Evolutionary conservation across 2,329 filamentous ascomycete species (phyloP).

Genomic region (Cladosporium austrohemisphaericum): DNA sequence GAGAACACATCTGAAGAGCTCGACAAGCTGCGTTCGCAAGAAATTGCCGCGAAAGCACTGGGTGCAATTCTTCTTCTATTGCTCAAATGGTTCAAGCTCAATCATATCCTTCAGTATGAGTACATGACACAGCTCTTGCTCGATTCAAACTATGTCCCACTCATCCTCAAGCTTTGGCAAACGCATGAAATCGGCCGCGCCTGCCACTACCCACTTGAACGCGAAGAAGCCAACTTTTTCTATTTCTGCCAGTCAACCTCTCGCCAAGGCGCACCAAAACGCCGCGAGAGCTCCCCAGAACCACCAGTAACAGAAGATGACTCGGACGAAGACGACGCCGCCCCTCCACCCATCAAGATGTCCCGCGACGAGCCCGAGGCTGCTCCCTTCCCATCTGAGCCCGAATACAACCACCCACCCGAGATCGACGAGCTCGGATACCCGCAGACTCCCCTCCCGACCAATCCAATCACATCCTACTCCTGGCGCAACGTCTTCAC

Average conservation of each 20-base stretch:
- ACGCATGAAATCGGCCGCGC: conserved; percentile 90
- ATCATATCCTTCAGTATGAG: conserved; percentile 92
- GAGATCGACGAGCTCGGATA: conserved; percentile 85
- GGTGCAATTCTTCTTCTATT: conserved; percentile 85
- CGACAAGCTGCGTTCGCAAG: conserved; percentile 74
- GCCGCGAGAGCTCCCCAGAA: conserved; percentile 15
- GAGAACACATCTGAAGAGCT: conserved; percentile 61
- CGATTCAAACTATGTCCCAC: conserved; percentile 89
- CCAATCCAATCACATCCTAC: conserved; percentile 79
- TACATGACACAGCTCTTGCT: conserved; percentile 90
- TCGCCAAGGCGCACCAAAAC: conserved; percentile 47
- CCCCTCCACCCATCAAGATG: conserved; percentile 73
- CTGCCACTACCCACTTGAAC: conserved; percentile 79
- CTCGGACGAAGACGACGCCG: conserved; percentile 63
- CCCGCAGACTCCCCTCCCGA: conserved; percentile 66
- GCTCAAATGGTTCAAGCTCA: conserved; percentile 93
- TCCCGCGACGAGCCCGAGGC: conserved; percentile 41
- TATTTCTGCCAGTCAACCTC: conserved; percentile 76
- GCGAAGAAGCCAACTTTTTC: conserved; percentile 84
- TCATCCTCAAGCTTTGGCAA: conserved; percentile 89
- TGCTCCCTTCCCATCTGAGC: conserved; percentile 36
- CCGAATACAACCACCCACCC: conserved; percentile 38
- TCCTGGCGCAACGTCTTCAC: conserved; percentile 94
- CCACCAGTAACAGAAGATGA: conserved; percentile 35
- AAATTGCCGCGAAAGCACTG: conserved; percentile 86